Base-by-base conservation (phyloP, 345 rosid genomes). In the Brassica cretica region DNA sequence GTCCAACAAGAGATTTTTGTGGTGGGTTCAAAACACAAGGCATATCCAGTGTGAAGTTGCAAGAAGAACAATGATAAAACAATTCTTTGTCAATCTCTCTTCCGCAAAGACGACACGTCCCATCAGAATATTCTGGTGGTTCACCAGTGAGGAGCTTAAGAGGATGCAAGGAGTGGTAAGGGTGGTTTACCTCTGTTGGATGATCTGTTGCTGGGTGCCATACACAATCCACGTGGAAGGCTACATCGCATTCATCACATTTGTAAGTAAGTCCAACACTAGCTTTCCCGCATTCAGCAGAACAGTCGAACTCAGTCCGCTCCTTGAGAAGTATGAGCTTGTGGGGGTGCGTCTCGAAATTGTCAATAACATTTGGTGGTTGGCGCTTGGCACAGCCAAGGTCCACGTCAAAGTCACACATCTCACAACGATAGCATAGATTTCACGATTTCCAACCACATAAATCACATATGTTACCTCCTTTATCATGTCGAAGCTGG, bases 21-120 rank as follows among this genome's bases (percentile, higher is more conserved):
- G 65, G 78, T n/a, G 66, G 78, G 3, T 33, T 6, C 39, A 33
- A 1, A 32, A 53, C 35, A 37, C 78, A 74, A 1, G 5, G 5
- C 11, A 53, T 1, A 55, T 53, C 55, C 37, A 74, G 8, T 0
- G 1, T 37, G 9, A 74, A 55, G 25, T 74, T 24, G 35, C 78
- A 74, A 0, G 33, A 4, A 32, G 64, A 35, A 65, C 64, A 74
- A 14, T 41, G 21, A 49, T 73, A 63, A 9, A 41, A 6, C 5
- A 33, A 33, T 6, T 3, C 8, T 5, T 27, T 2, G 12, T 30
- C 5, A 14, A 64, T 0, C 5, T 2, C 0, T 39, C 10, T 35
- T 64, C 11, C n/a, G 5, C 75, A 72, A 59, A 60, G 56, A 51
- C 58, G 58, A 51, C 58, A 51, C 5, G 1, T 5, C 0, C 58